Percentiles rank a stretch among this genome's conserved stretches.
Evolutionary conservation across 768 basidiomycete genomes (phyloP).

Genomic region (Clavaria fumosa): DNA sequence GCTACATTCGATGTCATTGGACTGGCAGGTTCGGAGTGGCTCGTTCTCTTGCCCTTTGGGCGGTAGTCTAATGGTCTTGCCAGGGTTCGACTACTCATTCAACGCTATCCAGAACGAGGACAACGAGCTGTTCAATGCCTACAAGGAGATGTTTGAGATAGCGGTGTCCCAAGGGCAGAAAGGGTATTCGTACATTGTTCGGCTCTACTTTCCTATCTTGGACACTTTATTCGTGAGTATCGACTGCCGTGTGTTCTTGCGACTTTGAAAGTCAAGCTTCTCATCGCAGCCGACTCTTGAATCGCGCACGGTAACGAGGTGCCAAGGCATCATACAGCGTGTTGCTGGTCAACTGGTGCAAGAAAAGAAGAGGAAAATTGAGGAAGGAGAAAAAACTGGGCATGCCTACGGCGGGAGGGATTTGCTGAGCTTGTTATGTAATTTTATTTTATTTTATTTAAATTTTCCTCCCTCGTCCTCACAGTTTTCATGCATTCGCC

Average conservation of each 20-base stretch:
- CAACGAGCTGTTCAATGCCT: constrained; percentile 64
- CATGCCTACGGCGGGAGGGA: constrained; percentile 49
- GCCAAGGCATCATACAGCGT: constrained; percentile 45
- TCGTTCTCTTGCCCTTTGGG: not conserved
- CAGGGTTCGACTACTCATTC: constrained; percentile 81
- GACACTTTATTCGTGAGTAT: constrained; percentile 39
- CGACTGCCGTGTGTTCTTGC: too few relatives aligned
- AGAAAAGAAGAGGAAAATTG: constrained; percentile 62
- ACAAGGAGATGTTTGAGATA: constrained; percentile 75
- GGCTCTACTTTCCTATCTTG: constrained; percentile 44
- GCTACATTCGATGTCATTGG: constrained; percentile 88
- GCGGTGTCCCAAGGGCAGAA: constrained; percentile 41
- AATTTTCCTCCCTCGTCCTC: too few relatives aligned
- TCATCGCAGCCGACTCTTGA: too few relatives aligned
- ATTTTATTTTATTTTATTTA: constrained; percentile 17
- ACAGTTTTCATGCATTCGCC: not conserved
- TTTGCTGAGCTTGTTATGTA: constrained; percentile 61
- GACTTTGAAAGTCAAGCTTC: too few relatives aligned
- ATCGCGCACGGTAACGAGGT: constrained; percentile 35
- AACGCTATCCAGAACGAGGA: constrained; percentile 67
- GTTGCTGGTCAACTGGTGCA: constrained; percentile 65
- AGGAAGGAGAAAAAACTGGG: constrained; percentile 40
- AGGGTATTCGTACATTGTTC: constrained; percentile 30
- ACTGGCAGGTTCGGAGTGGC: constrained; percentile 53
- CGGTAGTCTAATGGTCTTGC: not conserved